Percentiles rank a stretch among this genome's conserved stretches.
phyloP scores from a whole-genome alignment of 495 filamentous ascomycete species.

The Neurospora discreta region DNA sequence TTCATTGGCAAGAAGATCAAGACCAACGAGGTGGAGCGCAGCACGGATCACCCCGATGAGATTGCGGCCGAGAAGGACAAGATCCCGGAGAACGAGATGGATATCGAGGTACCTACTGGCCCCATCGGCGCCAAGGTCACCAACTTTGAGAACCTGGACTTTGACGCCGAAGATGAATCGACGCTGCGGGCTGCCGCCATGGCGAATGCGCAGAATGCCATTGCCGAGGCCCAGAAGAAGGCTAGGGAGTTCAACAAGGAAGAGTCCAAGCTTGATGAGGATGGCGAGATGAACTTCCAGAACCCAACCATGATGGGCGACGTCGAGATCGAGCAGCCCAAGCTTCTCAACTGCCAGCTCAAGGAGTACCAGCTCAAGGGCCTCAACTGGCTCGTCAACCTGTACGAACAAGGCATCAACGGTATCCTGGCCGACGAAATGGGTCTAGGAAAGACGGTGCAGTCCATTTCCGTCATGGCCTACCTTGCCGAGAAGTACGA shows the following conservation, averaged over 20 bases:
- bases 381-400: constrained; percentile 96
- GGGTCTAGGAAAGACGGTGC: constrained; percentile 98
- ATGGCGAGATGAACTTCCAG: constrained; percentile 99
- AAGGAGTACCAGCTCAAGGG: constrained; percentile 99
- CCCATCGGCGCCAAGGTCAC: constrained; percentile 61
- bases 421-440: constrained; percentile 98
- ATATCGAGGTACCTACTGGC: constrained; percentile 48
- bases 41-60: constrained; percentile 67
- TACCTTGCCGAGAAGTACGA: constrained; percentile 95
- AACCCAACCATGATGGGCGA: constrained; percentile 91
- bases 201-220: constrained; percentile 92
- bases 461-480: constrained; percentile 98
- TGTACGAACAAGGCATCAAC: constrained; percentile 99
- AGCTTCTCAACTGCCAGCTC: constrained; percentile 82
- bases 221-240: constrained; percentile 87
- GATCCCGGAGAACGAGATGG: constrained; percentile 32
- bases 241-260: constrained; percentile 84
- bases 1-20: constrained; percentile 99
- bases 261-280: constrained; percentile 52
- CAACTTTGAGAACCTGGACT: constrained; percentile 88
- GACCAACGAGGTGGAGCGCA: constrained; percentile 83
- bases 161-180: constrained; percentile 89
- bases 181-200: constrained; percentile 71
- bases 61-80: constrained; percentile 34
- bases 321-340: constrained; percentile 88